phyloP scores from a whole-genome alignment of 2,329 filamentous ascomycete genomes.

The Fusarium acutatum region DNA sequence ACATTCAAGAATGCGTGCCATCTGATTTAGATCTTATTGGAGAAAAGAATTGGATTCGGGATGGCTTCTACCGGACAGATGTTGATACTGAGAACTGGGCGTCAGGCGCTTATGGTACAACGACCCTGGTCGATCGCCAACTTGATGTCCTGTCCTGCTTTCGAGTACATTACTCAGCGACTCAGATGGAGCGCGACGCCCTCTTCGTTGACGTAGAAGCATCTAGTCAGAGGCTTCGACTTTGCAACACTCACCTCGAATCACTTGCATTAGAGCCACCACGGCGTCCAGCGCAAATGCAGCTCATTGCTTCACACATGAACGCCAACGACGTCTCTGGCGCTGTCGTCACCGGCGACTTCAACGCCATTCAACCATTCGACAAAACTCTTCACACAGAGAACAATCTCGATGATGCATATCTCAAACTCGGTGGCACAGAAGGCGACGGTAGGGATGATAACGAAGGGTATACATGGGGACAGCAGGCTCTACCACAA shows the following conservation, averaged over 20 bases:
- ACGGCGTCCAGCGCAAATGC: conserved; percentile 58
- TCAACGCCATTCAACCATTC: conserved; percentile 66
- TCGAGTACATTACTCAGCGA: conserved; percentile 59
- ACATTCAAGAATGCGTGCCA: conserved; percentile 61
- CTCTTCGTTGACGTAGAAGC: conserved; percentile 59
- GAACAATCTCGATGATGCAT: conserved; percentile 61
- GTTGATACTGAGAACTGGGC: conserved; percentile 54
- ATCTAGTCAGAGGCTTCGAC: conserved; percentile 47
- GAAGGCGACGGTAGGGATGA: conserved; percentile 53
- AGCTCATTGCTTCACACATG: conserved; percentile 54
- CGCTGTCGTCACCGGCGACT: conserved; percentile 61
- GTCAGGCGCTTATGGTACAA: conserved; percentile 59
- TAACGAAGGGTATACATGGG: conserved; percentile 63
- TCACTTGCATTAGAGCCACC: conserved; percentile 59
- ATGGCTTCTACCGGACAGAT: conserved; percentile 59
- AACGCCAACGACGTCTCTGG: conserved; percentile 48
- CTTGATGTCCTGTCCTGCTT: conserved; percentile 56
- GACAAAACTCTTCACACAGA: conserved; percentile 58
- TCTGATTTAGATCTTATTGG: conserved; percentile 56
- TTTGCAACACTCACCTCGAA: conserved; percentile 68
- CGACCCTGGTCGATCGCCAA: conserved; percentile 58
- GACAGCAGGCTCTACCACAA: conserved; percentile 57
- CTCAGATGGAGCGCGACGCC: conserved; percentile 61
- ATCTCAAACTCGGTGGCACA: conserved; percentile 58
- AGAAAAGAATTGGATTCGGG: conserved; percentile 55